These are phyloP conservation scores for Echinochloa phyllopogon DNA, from an alignment of 176 grass and related monocot genomes.

Conservation along the genomic window DNA sequence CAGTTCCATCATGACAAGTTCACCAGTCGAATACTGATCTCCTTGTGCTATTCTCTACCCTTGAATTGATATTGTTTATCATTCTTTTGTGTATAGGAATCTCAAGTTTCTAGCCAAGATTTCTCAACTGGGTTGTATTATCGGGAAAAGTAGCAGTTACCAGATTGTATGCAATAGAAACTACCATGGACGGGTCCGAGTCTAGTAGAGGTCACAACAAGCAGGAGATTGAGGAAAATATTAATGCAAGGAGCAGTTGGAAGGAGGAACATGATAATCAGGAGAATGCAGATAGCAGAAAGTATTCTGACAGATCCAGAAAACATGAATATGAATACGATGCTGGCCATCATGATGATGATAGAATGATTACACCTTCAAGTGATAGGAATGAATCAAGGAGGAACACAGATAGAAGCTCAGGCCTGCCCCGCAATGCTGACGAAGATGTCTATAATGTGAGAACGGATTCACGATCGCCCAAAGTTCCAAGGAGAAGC, in stretches of 20 bases:
- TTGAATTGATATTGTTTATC: conserved; percentile 9
- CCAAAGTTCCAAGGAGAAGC: conserved; percentile 62
- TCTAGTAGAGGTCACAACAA: conserved; percentile 44
- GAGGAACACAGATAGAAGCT: conserved; percentile 37
- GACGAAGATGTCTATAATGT: conserved; percentile 43
- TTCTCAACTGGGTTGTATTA: conserved; percentile 22
- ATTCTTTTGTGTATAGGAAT: conserved; percentile 25
- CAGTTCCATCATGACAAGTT: neutral
- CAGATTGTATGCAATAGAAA: neutral
- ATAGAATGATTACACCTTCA: conserved; percentile 29
- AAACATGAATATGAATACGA: conserved; percentile 56
- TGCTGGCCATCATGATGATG: conserved; percentile 44
- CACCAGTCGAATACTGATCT: neutral
- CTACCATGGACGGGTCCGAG: conserved; percentile 31
- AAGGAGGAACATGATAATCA: conserved; percentile 42
- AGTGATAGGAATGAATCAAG: conserved; percentile 47
- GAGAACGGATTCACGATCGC: conserved; percentile 54
- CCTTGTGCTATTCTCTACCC: neutral
- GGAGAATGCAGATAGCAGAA: conserved; percentile 50
- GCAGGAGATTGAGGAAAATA: conserved; percentile 44
- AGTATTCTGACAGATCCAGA: conserved; percentile 50
- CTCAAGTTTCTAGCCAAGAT: conserved; percentile 24
- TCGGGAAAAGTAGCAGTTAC: neutral
- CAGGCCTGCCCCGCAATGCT: neutral
- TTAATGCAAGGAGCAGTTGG: conserved; percentile 36